phyloP scores from a whole-genome alignment of 805 yeast species.

The Maudiozyma serrabonitensis region DNA sequence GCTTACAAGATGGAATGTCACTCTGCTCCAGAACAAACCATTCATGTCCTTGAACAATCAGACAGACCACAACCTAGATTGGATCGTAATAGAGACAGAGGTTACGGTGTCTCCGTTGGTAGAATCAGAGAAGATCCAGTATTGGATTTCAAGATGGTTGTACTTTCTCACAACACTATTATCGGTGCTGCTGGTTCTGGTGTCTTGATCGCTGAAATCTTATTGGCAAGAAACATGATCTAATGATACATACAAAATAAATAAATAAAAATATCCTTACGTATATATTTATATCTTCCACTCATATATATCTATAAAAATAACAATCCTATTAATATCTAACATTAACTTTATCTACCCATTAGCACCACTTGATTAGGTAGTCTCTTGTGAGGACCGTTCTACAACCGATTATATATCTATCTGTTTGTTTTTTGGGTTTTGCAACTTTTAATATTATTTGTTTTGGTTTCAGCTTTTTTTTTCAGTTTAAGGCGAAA shows the following conservation, averaged over 20 bases:
- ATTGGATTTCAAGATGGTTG: conserved; percentile 91
- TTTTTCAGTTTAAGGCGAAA: too few species aligned
- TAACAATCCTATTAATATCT: background rate
- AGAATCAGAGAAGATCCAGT: conserved; percentile 90
- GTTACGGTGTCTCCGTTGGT: conserved; percentile 92
- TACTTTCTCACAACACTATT: conserved; percentile 92
- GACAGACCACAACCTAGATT: conserved; percentile 97
- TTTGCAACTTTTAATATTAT: too few species aligned
- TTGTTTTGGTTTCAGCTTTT: too few species aligned
- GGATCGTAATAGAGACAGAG: conserved; percentile 90
- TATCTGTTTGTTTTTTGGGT: too few species aligned
- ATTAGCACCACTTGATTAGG: too few species aligned
- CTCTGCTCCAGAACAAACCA: conserved; percentile 88
- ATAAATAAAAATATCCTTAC: background rate
- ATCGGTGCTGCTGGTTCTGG: conserved; percentile 99
- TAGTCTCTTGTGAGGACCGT: too few species aligned
- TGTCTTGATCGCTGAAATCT: conserved; percentile 84
- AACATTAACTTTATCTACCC: too few species aligned
- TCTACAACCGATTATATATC: too few species aligned
- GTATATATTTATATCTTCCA: background rate
- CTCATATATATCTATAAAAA: background rate
- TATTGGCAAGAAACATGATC: conserved; percentile 65
- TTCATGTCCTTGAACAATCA: conserved; percentile 80
- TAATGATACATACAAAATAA: conserved; percentile 28
- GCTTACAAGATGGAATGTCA: conserved; percentile 71